Percentiles rank a stretch among this genome's conserved stretches.
phyloP scores from a whole-genome alignment of 192 early-diverging fungal genomes.

The Pecoramyces ruminantium region DNA sequence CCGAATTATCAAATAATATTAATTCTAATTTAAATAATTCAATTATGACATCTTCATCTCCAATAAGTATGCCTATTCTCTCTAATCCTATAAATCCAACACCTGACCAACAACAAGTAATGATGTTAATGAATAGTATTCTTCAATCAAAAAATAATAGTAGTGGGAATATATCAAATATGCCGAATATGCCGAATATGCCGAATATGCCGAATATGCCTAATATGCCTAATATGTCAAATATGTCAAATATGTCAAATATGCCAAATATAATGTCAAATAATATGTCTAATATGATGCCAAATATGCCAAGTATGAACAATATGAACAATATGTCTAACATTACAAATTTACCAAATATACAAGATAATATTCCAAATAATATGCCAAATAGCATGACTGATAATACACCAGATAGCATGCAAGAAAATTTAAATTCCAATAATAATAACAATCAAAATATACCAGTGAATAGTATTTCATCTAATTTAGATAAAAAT shows the following conservation, averaged over 20 bases:
- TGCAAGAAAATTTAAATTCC: no score
- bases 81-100: not conserved
- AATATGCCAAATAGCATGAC: not conserved
- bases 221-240: not conserved
- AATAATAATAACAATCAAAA: not conserved
- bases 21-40: not conserved
- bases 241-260: not conserved
- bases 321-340: not conserved
- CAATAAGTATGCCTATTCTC: not conserved
- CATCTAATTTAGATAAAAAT: not conserved
- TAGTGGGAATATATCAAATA: not conserved
- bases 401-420: not conserved
- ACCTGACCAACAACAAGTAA: not conserved
- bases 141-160: not conserved
- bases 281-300: not conserved
- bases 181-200: not conserved
- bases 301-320: not conserved
- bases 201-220: not conserved
- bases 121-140: not conserved
- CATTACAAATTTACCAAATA: no score
- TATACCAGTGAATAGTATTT: not conserved
- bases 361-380: not conserved
- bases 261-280: not conserved
- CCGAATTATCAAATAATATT: not conserved
- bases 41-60: not conserved